Evolutionary conservation across 1,139 yeast genomes (phyloP).

Genomic region (Suhomyces chickasaworum): DNA sequence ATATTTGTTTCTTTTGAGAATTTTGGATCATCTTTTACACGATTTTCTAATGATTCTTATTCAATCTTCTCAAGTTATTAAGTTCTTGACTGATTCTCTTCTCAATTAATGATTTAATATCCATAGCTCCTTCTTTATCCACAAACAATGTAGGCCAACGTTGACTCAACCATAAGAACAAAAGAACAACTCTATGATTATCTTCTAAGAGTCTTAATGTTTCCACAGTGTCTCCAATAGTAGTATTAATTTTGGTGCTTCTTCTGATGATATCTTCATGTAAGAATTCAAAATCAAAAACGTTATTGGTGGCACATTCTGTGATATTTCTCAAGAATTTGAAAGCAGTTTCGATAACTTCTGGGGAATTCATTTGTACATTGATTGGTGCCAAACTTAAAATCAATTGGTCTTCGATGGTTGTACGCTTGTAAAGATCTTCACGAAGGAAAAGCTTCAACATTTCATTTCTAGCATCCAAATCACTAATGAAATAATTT

Average conservation of each 20-base stretch:
- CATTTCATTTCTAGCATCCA: constrained; percentile 46
- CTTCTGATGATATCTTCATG: constrained; percentile 30
- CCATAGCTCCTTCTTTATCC: constrained; percentile 73
- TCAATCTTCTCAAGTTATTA: constrained; percentile 37
- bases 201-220: constrained; percentile 59
- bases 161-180: constrained; percentile 85
- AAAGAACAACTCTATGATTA: constrained; percentile 65
- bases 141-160: constrained; percentile 81
- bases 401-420: constrained; percentile 56
- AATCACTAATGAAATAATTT: constrained; percentile 44
- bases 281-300: constrained; percentile 47
- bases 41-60: constrained; percentile 10
- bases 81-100: constrained; percentile 65
- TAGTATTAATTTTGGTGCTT: constrained; percentile 24
- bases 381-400: constrained; percentile 63
- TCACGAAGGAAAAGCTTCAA: constrained; percentile 48
- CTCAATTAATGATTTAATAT: constrained; percentile 66
- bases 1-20: too few relatives aligned
- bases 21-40: too few relatives aligned
- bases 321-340: constrained; percentile 43
- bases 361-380: constrained; percentile 28
- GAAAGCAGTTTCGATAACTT: constrained; percentile 29
- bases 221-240: constrained; percentile 31
- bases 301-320: constrained; percentile 38
- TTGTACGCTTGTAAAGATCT: constrained; percentile 26